phyloP scores from a whole-genome alignment of 192 early-diverging fungal species.

The Oehlia diaphana region DNA sequence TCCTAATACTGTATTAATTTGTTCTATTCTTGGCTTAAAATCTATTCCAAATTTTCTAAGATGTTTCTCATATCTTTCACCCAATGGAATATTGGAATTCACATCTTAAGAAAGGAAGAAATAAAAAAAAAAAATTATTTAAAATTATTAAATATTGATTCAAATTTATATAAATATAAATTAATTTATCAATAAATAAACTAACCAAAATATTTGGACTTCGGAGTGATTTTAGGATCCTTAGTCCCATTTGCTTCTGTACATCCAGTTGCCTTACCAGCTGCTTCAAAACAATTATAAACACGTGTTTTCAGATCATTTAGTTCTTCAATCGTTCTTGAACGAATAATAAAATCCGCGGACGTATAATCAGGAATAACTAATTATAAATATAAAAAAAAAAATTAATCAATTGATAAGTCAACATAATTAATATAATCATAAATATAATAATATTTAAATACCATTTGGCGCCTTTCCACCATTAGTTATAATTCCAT shows the following conservation, averaged over 20 bases:
- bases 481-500: slow-evolving; percentile 34
- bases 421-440: background rate
- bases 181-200: slow-evolving; percentile 31
- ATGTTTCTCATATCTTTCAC: no score
- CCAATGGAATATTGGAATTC: no score
- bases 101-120: no score
- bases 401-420: slow-evolving; percentile 1
- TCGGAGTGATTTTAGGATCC: slow-evolving; percentile 49
- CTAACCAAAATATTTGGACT: slow-evolving; percentile 57
- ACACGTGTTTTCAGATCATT: slow-evolving; percentile 50
- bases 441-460: background rate
- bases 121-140: no score
- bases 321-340: slow-evolving; percentile 49
- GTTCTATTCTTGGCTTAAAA: background rate
- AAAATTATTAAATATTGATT: no score
- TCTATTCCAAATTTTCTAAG: background rate
- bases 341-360: slow-evolving; percentile 59
- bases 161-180: no score
- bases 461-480: slow-evolving; percentile 51
- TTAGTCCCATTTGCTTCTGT: slow-evolving; percentile 48
- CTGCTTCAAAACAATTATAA: slow-evolving; percentile 56
- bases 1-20: background rate
- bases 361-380: slow-evolving; percentile 68
- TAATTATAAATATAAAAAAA: background rate
- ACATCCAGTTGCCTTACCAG: slow-evolving; percentile 56